Evolutionary conservation across 2,329 filamentous ascomycete genomes (phyloP), one percentile per base, ranked within the genome.

Genomic region (Niveomyces coronatus): DNA sequence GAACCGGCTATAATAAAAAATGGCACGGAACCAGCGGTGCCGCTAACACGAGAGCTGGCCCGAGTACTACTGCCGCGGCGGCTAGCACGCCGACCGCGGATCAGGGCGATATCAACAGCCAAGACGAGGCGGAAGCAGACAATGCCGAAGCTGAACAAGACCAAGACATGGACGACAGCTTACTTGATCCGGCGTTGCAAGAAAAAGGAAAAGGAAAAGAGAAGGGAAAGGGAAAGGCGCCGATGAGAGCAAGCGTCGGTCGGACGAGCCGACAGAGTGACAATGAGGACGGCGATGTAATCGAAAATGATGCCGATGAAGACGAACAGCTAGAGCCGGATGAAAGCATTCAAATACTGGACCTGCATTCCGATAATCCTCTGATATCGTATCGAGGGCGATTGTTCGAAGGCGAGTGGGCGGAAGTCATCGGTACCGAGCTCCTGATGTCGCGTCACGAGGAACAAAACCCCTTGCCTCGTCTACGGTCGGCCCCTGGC

Each of bases 351-450:
- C 86, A 94, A 53, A 79, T 95, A 35, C 67, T 91, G n/a, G 86
- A 85, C 19, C 68, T 95, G 4, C 82, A 94, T 57, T 80, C 80
- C 1, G 52, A 63, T 3, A 81, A 83, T 34, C 89, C 89, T 0
- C 64, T 94, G 19, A 70, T 94, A 42, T 82, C 82, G 16, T 93
- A 93, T 60, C 73, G 81, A 41, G 83, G 82, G 20, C 75, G 80
- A 44, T 65, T 93, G 16, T 91, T 88, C 54, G 78, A 76, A 45
- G 89, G 86, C 46, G 64, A 76, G 31, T 96, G 89, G 89, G 74
- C 76, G 9, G 77, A 84, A 44, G 82, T 86, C 43, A 74, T 94
- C 30, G 89, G 89, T 24, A 94, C 87, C 0, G 85, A 93, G 48
- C 64, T 88, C 46, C 73, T 94, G 74, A 35, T 70, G 77, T n/a